phyloP scores from a whole-genome alignment of 2,329 filamentous ascomycete genomes.

The Calonectria honghensis region DNA sequence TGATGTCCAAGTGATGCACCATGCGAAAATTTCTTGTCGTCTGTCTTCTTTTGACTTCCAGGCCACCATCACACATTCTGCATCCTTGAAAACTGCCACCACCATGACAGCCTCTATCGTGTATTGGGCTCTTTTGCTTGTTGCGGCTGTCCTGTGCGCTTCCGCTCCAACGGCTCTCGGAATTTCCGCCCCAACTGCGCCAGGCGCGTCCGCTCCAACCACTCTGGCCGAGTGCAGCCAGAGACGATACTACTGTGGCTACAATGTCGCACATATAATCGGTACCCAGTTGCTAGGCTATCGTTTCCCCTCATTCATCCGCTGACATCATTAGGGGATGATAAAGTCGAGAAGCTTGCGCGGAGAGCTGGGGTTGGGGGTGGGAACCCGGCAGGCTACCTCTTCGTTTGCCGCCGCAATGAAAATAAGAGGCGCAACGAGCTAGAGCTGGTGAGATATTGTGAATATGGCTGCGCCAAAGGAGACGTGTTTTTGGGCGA shows the following conservation, averaged over 20 bases:
- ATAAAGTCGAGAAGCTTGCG: not conserved
- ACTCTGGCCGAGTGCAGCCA: not conserved
- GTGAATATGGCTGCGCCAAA: slow-evolving; percentile 7
- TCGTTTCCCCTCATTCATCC: too few species aligned
- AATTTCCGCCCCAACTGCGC: not conserved
- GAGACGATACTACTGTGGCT: slow-evolving; percentile 8
- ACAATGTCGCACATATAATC: not conserved
- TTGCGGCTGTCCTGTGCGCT: not conserved
- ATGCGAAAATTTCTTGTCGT: not conserved
- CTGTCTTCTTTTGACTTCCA: not conserved
- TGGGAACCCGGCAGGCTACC: not conserved
- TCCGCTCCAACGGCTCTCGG: not conserved
- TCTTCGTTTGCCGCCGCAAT: not conserved
- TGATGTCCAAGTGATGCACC: not conserved
- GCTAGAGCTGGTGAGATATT: slow-evolving; percentile 2
- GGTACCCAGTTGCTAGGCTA: not conserved
- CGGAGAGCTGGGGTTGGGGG: slow-evolving; percentile 4
- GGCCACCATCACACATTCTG: not conserved
- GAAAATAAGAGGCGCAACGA: not conserved
- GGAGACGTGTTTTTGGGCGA: not conserved
- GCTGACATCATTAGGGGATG: not conserved
- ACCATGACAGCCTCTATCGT: not conserved
- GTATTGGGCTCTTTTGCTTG: not conserved
- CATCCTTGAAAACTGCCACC: too few species aligned
- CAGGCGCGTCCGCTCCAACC: too few species aligned